Percentiles rank a stretch among this genome's conserved stretches.
These are phyloP conservation scores for Pleurotus sapidus DNA, from an alignment of 768 basidiomycete genomes.

Conservation along the genomic window DNA sequence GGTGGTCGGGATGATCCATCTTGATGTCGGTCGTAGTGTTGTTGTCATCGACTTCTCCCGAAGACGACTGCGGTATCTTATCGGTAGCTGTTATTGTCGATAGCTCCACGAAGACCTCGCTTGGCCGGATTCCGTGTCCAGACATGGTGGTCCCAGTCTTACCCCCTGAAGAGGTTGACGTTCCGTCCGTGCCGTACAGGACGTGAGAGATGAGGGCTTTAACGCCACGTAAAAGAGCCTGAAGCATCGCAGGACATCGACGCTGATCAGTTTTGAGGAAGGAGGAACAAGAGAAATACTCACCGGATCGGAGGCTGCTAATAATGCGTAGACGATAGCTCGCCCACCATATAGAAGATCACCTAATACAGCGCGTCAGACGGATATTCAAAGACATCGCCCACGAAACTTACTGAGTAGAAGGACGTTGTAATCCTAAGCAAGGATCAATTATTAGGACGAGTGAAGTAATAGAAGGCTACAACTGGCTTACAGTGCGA, in stretches of 20 bases:
- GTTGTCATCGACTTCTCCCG: neutral
- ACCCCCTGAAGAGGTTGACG: neutral
- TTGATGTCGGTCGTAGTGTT: neutral
- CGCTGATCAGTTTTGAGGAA: neutral
- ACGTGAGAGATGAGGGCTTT: neutral
- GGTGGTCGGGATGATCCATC: neutral
- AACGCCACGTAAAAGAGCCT: neutral
- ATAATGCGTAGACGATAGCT: slow-evolving; percentile 10
- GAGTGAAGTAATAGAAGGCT: no score
- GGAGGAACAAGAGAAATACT: neutral
- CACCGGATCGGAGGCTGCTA: slow-evolving; percentile 12
- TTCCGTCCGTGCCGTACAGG: neutral
- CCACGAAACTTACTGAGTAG: neutral
- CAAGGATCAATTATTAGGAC: neutral
- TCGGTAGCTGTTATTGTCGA: neutral
- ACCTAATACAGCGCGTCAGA: neutral
- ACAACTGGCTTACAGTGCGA: neutral
- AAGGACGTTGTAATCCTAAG: neutral
- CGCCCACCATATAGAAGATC: neutral
- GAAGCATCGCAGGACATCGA: no score
- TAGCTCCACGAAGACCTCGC: neutral
- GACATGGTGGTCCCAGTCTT: neutral
- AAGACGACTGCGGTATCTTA: neutral
- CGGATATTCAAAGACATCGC: neutral
- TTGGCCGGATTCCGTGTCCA: neutral